Base-by-base conservation (phyloP, 495 filamentous ascomycete genomes). In the Penicillium pulvis region DNA sequence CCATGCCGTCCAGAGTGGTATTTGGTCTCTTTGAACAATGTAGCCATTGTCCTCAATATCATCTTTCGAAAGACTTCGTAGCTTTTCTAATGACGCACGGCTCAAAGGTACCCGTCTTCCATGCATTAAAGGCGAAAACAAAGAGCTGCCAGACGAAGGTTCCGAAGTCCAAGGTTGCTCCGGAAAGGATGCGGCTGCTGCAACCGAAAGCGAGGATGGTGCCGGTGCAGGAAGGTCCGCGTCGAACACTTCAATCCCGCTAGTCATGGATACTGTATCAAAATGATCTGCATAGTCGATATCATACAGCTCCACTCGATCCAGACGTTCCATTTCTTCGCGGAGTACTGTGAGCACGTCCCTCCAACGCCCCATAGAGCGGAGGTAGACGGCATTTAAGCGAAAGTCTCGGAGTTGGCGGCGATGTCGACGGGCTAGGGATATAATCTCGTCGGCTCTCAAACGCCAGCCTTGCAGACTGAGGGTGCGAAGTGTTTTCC, bases 381-480 rank as follows among this genome's bases (percentile, higher is more conserved):
- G 83, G 7, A 91, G 77, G 14, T 81, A 77, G 17, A 90, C 76
- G 41, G 83, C 79, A 46, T 76, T 74, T 6, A 90, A 66, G 6
- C 85, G 75, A 6, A 91, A 64, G 9, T 84, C 84, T 48, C 77
- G 78, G 3, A 91, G 73, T 17, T 75, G 79, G 10, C 74, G 73
- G 19, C 78, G 69, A 59, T 90, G 85, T 10, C 86, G 80, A 33
- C 80, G 74, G 8, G 81, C 72, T 0, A 91, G 66, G 3, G 68
- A 61, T 49, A 86, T 82, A 16, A 90, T 81, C 63, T 90, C 88
- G 0, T 81, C 71, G 0, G 82, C 79, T 30, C 79, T 57, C 5
- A 91, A 69, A 24, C 77, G 75, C 88, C 88, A 90, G 28, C 79
- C 78, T 62, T 87, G 82, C 35, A 91, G 79, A 19, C 87, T 86